phyloP scores from a whole-genome alignment of 352 stramenopile species.

The Phytophthora pinifolia region DNA sequence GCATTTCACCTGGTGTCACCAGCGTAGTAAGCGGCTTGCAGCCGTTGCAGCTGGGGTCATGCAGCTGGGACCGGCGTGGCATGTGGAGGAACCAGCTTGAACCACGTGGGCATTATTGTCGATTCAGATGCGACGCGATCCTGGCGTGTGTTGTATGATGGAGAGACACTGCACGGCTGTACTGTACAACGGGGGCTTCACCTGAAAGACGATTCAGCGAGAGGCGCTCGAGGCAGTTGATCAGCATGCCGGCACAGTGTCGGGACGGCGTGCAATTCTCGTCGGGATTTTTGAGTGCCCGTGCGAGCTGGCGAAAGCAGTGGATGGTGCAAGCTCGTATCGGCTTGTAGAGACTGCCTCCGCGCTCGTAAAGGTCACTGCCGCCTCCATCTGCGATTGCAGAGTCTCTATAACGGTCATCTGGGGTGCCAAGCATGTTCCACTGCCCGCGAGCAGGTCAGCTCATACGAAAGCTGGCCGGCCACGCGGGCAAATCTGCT shows the following conservation, averaged over 20 bases:
- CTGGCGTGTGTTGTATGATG: no score
- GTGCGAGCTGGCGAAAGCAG: conserved; percentile 10
- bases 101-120: conserved; percentile 15
- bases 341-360: conserved; percentile 1
- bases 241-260: conserved; percentile 2
- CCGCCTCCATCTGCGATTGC: conserved; percentile 12
- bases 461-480: conserved; percentile 11
- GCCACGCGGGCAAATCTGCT: conserved; percentile 3
- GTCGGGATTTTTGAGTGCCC: conserved; percentile 6
- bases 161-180: no score
- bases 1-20: not conserved
- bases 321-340: no score
- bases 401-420: conserved; percentile 2
- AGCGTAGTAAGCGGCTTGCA: not conserved
- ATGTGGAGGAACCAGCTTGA: not conserved
- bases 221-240: conserved; percentile 2
- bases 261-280: not conserved
- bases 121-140: conserved; percentile 5
- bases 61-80: conserved; percentile 1
- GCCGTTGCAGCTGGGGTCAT: conserved; percentile 21
- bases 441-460: conserved; percentile 6
- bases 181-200: no score
- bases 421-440: conserved; percentile 1
- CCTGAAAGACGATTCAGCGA: no score
- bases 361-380: conserved; percentile 3